Conservation (phyloP, 78 protist genomes). For the Chrysochromulina tobinii region DNA sequence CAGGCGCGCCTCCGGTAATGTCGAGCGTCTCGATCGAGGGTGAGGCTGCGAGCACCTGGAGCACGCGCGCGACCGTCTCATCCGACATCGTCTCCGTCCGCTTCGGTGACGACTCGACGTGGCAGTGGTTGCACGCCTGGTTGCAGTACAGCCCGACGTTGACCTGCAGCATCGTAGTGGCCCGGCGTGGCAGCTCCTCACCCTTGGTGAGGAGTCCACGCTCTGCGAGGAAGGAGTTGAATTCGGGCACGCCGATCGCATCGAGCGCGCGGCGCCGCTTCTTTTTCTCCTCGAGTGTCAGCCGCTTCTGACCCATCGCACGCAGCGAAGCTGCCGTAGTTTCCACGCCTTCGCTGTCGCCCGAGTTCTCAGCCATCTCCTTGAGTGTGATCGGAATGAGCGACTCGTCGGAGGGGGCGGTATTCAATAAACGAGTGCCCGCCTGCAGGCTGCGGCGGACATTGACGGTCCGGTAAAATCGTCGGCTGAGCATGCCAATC, state of each 20-base stretch:
- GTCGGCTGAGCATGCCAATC: too few relatives aligned
- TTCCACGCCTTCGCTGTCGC: neutral
- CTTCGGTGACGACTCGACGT: slow-evolving; percentile 51
- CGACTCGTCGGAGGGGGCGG: neutral
- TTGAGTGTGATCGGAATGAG: slow-evolving; percentile 4
- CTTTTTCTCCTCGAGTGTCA: slow-evolving; percentile 13
- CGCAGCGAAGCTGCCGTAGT: neutral
- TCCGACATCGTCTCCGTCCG: slow-evolving; percentile 37
- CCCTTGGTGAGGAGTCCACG: neutral
- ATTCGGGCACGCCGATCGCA: slow-evolving; percentile 17
- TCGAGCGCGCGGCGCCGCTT: slow-evolving; percentile 42
- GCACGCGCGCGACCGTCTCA: neutral
- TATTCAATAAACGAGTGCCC: too few relatives aligned
- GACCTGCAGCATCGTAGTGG: slow-evolving; percentile 25
- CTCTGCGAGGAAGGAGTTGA: neutral
- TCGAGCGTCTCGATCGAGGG: slow-evolving; percentile 21
- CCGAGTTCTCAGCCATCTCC: neutral
- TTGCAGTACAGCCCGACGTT: slow-evolving; percentile 56
- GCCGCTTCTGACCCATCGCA: neutral
- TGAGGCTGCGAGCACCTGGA: neutral
- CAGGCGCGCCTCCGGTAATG: slow-evolving; percentile 57
- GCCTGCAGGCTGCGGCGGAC: too few relatives aligned
- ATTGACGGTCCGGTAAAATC: too few relatives aligned
- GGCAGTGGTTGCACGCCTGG: slow-evolving; percentile 61
- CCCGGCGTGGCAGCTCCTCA: neutral